Percentiles rank a stretch among this genome's conserved stretches.
phyloP scores from a whole-genome alignment of 1,139 yeast species.

The Yamadazyma atmosphaerica region DNA sequence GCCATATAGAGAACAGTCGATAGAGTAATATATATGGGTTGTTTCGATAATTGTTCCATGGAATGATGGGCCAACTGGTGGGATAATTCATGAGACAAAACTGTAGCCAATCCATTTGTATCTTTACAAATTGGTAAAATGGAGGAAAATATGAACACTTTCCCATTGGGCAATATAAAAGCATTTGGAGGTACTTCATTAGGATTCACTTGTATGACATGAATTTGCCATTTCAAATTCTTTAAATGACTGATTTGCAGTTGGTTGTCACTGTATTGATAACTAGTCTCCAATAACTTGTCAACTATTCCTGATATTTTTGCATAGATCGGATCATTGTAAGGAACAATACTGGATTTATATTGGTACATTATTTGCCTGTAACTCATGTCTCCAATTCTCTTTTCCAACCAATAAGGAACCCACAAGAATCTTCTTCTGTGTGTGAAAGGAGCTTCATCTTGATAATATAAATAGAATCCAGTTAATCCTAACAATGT shows the following conservation, averaged over 20 bases:
- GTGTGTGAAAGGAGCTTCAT: slow-evolving; percentile 81
- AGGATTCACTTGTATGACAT: slow-evolving; percentile 70
- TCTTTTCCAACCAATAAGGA: slow-evolving; percentile 63
- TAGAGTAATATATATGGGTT: slow-evolving; percentile 57
- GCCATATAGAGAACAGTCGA: slow-evolving; percentile 47
- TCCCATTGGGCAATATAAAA: slow-evolving; percentile 93
- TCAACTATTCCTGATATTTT: slow-evolving; percentile 62
- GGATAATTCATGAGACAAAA: slow-evolving; percentile 87
- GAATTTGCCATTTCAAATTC: slow-evolving; percentile 72
- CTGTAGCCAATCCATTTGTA: slow-evolving; percentile 93
- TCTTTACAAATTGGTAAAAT: slow-evolving; percentile 77
- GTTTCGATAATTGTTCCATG: slow-evolving; percentile 71
- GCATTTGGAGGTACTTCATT: slow-evolving; percentile 80
- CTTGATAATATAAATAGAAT: slow-evolving; percentile 64
- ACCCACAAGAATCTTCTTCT: slow-evolving; percentile 74
- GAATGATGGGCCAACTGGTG: slow-evolving; percentile 94
- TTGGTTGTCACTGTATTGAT: slow-evolving; percentile 24
- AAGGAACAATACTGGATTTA: slow-evolving; percentile 47
- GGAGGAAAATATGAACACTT: slow-evolving; percentile 83
- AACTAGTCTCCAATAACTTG: slow-evolving; percentile 60
- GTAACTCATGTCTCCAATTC: slow-evolving; percentile 71
- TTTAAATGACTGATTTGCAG: slow-evolving; percentile 34
- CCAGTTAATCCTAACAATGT: slow-evolving; percentile 25
- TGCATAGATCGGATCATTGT: slow-evolving; percentile 52
- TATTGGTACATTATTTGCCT: slow-evolving; percentile 55